Evolutionary conservation across 495 filamentous ascomycete genomes (phyloP).

Genomic region (Hypoxylon perforatum): DNA sequence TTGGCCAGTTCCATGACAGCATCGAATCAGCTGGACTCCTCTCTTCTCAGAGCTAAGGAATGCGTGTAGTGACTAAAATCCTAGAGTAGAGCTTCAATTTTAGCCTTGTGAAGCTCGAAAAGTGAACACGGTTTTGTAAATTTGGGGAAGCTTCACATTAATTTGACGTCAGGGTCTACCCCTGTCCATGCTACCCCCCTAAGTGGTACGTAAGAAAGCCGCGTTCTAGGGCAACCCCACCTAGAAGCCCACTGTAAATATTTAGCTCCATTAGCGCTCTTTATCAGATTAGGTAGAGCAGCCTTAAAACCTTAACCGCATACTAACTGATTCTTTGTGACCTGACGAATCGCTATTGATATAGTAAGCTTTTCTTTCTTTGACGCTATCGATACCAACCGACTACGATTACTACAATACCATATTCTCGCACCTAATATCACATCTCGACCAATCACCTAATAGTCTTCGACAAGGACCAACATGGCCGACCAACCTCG

Average conservation of each 20-base stretch:
- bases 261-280: not conserved
- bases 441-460: not conserved
- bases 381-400: not conserved
- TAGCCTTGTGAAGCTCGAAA: constrained; percentile 26
- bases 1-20: constrained; percentile 38
- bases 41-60: constrained; percentile 1
- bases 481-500: constrained; percentile 45
- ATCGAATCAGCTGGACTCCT: constrained; percentile 26
- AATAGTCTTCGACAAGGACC: not conserved
- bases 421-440: not conserved
- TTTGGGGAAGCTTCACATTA: constrained; percentile 42
- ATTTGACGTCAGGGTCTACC: constrained; percentile 40
- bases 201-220: constrained; percentile 1
- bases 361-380: not conserved
- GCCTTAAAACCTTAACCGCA: constrained; percentile 22
- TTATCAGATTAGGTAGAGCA: constrained; percentile 3
- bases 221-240: constrained; percentile 22
- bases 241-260: constrained; percentile 18
- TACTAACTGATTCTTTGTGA: not conserved
- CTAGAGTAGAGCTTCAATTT: constrained; percentile 6
- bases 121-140: constrained; percentile 47
- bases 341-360: not conserved
- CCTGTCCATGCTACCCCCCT: not conserved
- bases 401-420: not conserved
- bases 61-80: not conserved